These are phyloP conservation scores for Neoconidiobolus thromboides DNA, from an alignment of 371 early-diverging fungal species.

Conservation along the genomic window DNA sequence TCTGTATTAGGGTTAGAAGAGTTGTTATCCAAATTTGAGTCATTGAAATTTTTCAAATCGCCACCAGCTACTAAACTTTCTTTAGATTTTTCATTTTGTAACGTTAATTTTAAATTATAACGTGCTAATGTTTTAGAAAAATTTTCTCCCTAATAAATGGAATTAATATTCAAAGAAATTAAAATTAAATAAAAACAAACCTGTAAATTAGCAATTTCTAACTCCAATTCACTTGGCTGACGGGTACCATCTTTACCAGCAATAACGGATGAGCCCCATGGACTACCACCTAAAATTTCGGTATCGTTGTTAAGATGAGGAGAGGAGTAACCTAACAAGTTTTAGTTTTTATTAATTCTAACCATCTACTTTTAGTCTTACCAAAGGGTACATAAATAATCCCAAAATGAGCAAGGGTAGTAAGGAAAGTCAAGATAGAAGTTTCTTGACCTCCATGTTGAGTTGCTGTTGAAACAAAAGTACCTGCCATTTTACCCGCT, in stretches of 20 bases:
- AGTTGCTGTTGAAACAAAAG: constrained; percentile 50
- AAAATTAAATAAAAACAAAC: constrained; percentile 12
- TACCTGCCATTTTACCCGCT: constrained; percentile 46
- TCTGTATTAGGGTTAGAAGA: too few species aligned
- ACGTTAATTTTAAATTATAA: too few species aligned
- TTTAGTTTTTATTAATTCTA: neutral
- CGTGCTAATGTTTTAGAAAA: too few species aligned
- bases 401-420: constrained; percentile 60
- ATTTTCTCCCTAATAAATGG: too few species aligned
- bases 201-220: constrained; percentile 37
- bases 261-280: constrained; percentile 59
- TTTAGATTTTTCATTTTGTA: too few species aligned
- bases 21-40: too few species aligned
- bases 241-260: constrained; percentile 47
- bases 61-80: too few species aligned
- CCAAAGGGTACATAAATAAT: constrained; percentile 63
- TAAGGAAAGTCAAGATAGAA: constrained; percentile 39
- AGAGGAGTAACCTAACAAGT: constrained; percentile 15
- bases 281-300: constrained; percentile 40
- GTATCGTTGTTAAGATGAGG: constrained; percentile 25
- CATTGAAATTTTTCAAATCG: too few species aligned
- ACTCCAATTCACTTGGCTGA: constrained; percentile 37
- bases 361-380: neutral
- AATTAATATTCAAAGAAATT: too few species aligned
- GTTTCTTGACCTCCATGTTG: constrained; percentile 68